Conservation (phyloP, 73 alveolate genomes). For the Paramecium biaurelia region DNA sequence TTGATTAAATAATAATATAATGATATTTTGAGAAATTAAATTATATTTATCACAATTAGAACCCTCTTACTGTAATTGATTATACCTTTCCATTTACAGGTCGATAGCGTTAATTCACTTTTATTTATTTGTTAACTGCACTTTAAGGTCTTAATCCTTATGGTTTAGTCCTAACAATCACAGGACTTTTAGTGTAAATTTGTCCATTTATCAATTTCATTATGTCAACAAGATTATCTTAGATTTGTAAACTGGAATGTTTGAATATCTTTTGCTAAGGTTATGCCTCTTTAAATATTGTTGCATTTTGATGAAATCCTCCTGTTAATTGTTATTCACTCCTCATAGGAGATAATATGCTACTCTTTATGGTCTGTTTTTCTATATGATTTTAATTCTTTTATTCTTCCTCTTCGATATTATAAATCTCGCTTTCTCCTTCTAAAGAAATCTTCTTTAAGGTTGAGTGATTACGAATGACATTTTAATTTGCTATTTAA, state of each 20-base stretch:
- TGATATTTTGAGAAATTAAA: not conserved
- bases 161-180: not conserved
- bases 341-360: not conserved
- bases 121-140: not conserved
- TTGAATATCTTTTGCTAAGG: not conserved
- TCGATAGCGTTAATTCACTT: not conserved
- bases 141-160: constrained; percentile 34
- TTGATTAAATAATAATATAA: not conserved
- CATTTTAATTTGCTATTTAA: not conserved
- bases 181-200: not conserved
- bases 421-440: not conserved
- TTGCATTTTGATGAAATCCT: not conserved
- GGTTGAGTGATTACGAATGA: not conserved
- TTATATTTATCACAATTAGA: not conserved
- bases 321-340: not conserved
- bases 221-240: not conserved
- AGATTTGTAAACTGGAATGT: not conserved
- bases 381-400: not conserved
- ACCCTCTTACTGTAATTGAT: not conserved
- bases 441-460: not conserved
- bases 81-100: not conserved
- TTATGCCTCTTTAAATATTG: not conserved
- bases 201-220: not conserved
- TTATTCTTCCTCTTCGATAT: not conserved
- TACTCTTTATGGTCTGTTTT: not conserved